Percentiles rank a stretch among this genome's conserved stretches.
These are phyloP conservation scores for Westerdykella aurantiaca DNA, from an alignment of 2,329 filamentous ascomycete genomes.

Conservation along the genomic window DNA sequence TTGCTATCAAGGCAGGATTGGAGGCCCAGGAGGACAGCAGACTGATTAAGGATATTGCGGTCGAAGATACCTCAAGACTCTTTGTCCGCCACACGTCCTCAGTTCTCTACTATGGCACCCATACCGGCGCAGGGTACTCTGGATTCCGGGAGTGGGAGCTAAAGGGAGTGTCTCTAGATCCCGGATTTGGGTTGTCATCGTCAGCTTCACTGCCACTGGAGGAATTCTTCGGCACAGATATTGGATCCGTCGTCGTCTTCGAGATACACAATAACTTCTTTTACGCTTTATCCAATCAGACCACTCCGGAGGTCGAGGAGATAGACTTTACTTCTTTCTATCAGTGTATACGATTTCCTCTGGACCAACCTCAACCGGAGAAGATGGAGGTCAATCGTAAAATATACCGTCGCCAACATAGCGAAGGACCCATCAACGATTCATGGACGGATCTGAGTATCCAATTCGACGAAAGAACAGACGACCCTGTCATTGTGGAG, in stretches of 20 bases:
- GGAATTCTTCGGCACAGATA: conserved; percentile 57
- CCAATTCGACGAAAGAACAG: conserved; percentile 54
- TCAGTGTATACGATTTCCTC: conserved; percentile 58
- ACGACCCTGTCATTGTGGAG: conserved; percentile 58
- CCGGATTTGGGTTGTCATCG: not conserved
- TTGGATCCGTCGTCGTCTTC: conserved; percentile 65
- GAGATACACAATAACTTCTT: conserved; percentile 61
- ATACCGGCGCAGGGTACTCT: conserved; percentile 50
- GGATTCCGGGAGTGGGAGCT: conserved; percentile 60
- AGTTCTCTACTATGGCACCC: conserved; percentile 62
- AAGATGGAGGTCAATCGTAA: conserved; percentile 42
- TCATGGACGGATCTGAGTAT: conserved; percentile 65
- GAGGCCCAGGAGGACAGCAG: conserved; percentile 18
- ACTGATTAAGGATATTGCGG: conserved; percentile 31
- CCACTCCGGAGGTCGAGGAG: conserved; percentile 56
- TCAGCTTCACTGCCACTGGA: conserved; percentile 44
- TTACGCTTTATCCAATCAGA: conserved; percentile 64
- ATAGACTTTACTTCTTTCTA: conserved; percentile 66
- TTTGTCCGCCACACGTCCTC: conserved; percentile 61
- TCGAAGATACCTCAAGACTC: conserved; percentile 45
- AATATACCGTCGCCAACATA: conserved; percentile 61
- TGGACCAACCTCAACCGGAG: conserved; percentile 42
- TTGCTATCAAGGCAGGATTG: conserved; percentile 21
- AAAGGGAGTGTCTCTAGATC: conserved; percentile 35
- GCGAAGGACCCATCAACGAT: conserved; percentile 67